These are phyloP conservation scores for Chlamydomonas asymmetrica DNA, from an alignment of 139 green algal species.

Conservation along the genomic window DNA sequence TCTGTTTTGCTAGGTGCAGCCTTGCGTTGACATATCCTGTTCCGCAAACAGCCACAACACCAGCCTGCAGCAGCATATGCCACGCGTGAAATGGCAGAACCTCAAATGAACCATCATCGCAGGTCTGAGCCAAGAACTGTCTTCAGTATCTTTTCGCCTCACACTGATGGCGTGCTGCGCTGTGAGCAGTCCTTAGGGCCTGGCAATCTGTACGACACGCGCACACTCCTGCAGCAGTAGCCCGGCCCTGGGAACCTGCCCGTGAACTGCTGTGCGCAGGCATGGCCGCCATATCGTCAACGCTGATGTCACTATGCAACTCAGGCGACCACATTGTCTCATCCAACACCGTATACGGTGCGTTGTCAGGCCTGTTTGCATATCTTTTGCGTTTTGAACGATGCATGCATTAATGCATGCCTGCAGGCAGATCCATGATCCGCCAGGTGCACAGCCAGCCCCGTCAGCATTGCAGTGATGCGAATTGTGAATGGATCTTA, in stretches of 20 bases:
- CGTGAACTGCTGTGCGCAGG: conserved; percentile 54
- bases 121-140: too few species aligned
- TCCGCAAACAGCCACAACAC: too few species aligned
- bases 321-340: conserved; percentile 72
- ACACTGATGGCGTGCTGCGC: too few species aligned
- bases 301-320: conserved; percentile 65
- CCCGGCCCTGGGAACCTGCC: too few species aligned
- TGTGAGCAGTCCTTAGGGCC: not conserved
- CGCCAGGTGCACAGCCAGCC: not conserved
- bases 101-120: not conserved
- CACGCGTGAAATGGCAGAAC: not conserved
- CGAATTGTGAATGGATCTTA: not conserved
- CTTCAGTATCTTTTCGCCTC: too few species aligned
- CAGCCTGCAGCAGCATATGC: not conserved
- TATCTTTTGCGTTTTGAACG: not conserved
- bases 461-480: not conserved
- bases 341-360: conserved; percentile 59
- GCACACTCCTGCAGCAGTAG: not conserved
- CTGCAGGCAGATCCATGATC: not conserved
- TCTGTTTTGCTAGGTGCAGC: not conserved
- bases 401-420: not conserved
- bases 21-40: too few species aligned
- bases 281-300: conserved; percentile 69
- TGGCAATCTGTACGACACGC: not conserved
- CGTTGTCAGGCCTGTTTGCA: not conserved